A percentile compares a stretch with the other conserved stretches of the same genome.
Conservation (phyloP, 169 alveolate species). For the Eimeria acervulina region DNA sequence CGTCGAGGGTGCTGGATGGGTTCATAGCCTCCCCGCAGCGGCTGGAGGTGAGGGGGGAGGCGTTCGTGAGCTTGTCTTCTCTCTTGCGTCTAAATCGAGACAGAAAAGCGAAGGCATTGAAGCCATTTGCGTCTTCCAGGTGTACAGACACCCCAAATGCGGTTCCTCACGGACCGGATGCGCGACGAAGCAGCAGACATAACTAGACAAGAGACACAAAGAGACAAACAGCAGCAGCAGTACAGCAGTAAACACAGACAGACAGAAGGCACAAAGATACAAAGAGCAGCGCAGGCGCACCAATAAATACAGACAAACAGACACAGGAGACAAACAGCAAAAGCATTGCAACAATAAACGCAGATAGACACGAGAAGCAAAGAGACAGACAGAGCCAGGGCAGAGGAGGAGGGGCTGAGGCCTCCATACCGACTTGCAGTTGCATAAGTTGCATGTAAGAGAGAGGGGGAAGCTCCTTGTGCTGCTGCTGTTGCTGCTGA, state of each 20-base stretch:
- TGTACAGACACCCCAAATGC: neutral
- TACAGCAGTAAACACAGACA: neutral
- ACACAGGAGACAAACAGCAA: neutral
- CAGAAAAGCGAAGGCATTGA: neutral
- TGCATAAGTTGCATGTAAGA: no score
- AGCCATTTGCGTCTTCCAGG: constrained; percentile 50
- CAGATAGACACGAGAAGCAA: neutral
- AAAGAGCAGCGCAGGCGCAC: no score
- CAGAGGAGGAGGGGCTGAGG: neutral
- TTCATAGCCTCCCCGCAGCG: neutral
- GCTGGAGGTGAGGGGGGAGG: constrained; percentile 65
- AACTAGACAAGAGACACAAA: neutral
- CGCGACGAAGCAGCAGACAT: neutral
- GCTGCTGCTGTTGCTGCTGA: neutral
- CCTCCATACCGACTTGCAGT: no score
- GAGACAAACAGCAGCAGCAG: neutral
- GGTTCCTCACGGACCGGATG: neutral
- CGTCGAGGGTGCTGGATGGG: neutral
- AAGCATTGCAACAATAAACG: neutral
- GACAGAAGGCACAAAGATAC: neutral
- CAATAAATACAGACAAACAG: no score
- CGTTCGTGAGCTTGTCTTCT: neutral
- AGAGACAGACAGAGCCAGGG: neutral
- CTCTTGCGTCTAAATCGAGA: neutral
- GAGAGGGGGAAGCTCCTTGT: no score